These are phyloP conservation scores for Ophiostoma himal-ulmi DNA, from an alignment of 2,329 filamentous ascomycete genomes.

Conservation along the genomic window DNA sequence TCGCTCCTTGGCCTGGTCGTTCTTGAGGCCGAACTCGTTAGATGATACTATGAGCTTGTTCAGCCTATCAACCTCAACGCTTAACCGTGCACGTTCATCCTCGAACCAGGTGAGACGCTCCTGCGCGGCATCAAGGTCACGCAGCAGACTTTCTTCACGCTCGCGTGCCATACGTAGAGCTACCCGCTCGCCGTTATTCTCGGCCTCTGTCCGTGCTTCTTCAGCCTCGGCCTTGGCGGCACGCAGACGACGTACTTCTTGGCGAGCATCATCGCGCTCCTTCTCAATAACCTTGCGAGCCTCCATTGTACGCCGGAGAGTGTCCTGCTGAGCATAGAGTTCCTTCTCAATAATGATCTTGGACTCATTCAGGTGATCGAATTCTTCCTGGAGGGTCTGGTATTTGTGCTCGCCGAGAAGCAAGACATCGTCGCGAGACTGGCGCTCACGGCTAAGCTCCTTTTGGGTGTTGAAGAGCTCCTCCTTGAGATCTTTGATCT, in stretches of 20 bases:
- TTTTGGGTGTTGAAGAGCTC: conserved; percentile 80
- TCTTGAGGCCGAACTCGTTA: conserved; percentile 79
- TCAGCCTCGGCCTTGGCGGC: conserved; percentile 80
- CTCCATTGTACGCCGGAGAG: conserved; percentile 77
- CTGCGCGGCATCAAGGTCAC: conserved; percentile 74
- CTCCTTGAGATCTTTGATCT: conserved; percentile 80
- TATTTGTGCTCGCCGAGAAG: conserved; percentile 87
- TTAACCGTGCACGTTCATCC: conserved; percentile 68
- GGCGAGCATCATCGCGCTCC: conserved; percentile 82
- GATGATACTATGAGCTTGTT: conserved; percentile 84
- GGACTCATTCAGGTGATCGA: conserved; percentile 77
- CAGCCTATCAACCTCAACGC: conserved; percentile 74
- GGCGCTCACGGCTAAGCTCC: conserved; percentile 83
- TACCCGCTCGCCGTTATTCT: conserved; percentile 71
- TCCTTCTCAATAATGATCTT: conserved; percentile 99
- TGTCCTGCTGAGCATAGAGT: conserved; percentile 91
- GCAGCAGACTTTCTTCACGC: conserved; percentile 67
- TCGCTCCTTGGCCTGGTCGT: conserved; percentile 90
- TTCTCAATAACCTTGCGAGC: conserved; percentile 72
- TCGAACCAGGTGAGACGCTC: conserved; percentile 73
- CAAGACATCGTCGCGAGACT: conserved; percentile 89
- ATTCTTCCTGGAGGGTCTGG: conserved; percentile 75
- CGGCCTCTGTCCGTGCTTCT: conserved; percentile 76
- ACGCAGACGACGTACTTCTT: conserved; percentile 75
- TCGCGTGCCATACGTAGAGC: conserved; percentile 74